Percentiles rank a stretch among this genome's conserved stretches.
phyloP scores from a whole-genome alignment of 1,139 yeast genomes.

The Debaryomyces sp. region DNA sequence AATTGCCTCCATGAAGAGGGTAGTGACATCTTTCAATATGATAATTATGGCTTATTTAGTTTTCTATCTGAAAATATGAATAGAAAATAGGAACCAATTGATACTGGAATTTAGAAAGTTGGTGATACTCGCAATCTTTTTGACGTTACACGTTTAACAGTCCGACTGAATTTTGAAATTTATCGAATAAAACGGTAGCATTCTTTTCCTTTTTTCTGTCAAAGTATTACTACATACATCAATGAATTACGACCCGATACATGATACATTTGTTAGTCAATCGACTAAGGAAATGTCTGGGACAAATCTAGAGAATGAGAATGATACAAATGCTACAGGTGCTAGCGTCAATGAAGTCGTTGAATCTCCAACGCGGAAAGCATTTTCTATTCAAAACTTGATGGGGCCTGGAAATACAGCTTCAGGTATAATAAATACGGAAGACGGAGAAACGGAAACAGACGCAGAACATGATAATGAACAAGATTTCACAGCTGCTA shows the following conservation, averaged over 20 bases:
- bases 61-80: background rate
- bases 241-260: conserved; percentile 39
- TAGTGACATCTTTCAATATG: conserved; percentile 18
- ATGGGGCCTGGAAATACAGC: conserved; percentile 13
- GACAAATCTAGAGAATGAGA: background rate
- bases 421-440: conserved; percentile 13
- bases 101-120: background rate
- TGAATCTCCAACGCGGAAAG: conserved; percentile 12
- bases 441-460: conserved; percentile 17
- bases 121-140: conserved; percentile 3
- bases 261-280: conserved; percentile 24
- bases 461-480: conserved; percentile 19
- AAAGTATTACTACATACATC: background rate
- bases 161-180: background rate
- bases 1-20: conserved; percentile 77
- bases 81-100: background rate
- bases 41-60: background rate
- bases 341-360: background rate
- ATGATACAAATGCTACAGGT: background rate
- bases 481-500: conserved; percentile 10
- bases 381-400: conserved; percentile 19
- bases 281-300: conserved; percentile 2
- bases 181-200: background rate
- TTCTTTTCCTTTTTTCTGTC: background rate
- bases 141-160: conserved; percentile 5